Base-by-base conservation (phyloP, 371 early-diverging fungal genomes). In the Lichtheimia hyalospora region DNA sequence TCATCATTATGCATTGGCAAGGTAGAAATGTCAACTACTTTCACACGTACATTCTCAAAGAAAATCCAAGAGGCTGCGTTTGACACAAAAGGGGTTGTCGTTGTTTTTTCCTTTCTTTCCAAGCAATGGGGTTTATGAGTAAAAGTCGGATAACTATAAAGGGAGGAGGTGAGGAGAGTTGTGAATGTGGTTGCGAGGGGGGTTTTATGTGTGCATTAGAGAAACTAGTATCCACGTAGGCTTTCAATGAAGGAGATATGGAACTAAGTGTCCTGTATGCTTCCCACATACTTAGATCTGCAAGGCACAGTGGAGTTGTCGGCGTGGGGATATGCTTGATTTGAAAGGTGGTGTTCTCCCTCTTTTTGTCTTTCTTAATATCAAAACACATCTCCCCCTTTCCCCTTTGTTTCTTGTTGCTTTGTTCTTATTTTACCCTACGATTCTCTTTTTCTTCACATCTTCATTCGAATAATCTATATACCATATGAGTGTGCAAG, bases 401-500 rank as follows among this genome's bases (percentile, higher is more conserved):
- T 46, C 20, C 18, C 46, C 20, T n/a, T 46, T 5, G 18, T 5
- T 18, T 46, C 46, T 46, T 46, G 46, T 20, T 46, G 20, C 46
- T 46, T 46, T 46, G 46, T 20, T 46, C 18, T 20, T 18, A 20
- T 8, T 34, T 34, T 34, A 10, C 34, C 10, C 34, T 8, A 2
- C 34, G 6, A 34, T 8, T 8, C 34, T 8, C 10, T 10, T 12
- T 16, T 46, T n/a, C 46, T 46, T 46, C 46, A n/a, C 21, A 14
- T 46, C 46, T 46, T 46, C 21, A 46, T 46, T 46, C 46, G n/a
- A n/a, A 18, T 46, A 18, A n/a, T 16, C 21, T 46, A n/a, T 46
- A 46, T 46, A 18, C 51, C 25, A 23, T 51, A 73, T 76, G 77
- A 71, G 77, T 42, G 73, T 76, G 28, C 73, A 76, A 60, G 73